Evolutionary conservation across 2,329 filamentous ascomycete species (phyloP).

Genomic region (Myriosclerotinia duriaeana): DNA sequence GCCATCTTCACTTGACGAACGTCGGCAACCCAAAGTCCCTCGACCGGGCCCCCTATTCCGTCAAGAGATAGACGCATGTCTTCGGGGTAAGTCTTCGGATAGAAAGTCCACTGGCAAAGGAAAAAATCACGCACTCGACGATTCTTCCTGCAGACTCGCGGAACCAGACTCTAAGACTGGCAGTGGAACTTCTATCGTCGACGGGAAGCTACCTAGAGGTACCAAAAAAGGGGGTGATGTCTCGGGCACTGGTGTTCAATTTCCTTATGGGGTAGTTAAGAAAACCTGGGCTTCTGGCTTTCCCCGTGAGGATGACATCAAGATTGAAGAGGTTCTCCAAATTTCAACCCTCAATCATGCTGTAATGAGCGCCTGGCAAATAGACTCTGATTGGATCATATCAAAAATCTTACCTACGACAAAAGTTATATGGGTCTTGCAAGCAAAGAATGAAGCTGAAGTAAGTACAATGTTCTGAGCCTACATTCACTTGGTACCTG

Average conservation of each 20-base stretch:
- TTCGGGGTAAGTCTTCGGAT: neutral
- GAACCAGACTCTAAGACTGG: neutral
- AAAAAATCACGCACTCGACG: neutral
- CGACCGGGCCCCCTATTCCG: neutral
- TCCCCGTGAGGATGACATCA: constrained; percentile 71
- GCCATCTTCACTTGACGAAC: constrained; percentile 17
- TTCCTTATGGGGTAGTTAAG: constrained; percentile 64
- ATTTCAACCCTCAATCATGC: constrained; percentile 69
- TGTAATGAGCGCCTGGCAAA: constrained; percentile 83
- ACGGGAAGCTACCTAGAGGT: neutral
- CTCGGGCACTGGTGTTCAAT: constrained; percentile 35
- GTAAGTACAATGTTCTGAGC: constrained; percentile 43
- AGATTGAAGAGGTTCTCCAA: constrained; percentile 82
- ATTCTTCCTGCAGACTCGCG: neutral
- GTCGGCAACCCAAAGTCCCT: constrained; percentile 22
- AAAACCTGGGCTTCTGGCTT: constrained; percentile 74
- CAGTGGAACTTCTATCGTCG: neutral
- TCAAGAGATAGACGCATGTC: neutral
- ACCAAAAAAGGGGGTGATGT: constrained; percentile 17
- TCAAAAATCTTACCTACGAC: constrained; percentile 64
- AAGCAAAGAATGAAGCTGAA: constrained; percentile 53
- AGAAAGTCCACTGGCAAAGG: neutral
- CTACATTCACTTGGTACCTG: neutral
- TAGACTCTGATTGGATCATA: constrained; percentile 61
- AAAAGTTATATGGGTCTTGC: constrained; percentile 61